Base-by-base conservation (phyloP, 2,329 filamentous ascomycete species). In the Beauveria bassiana region DNA sequence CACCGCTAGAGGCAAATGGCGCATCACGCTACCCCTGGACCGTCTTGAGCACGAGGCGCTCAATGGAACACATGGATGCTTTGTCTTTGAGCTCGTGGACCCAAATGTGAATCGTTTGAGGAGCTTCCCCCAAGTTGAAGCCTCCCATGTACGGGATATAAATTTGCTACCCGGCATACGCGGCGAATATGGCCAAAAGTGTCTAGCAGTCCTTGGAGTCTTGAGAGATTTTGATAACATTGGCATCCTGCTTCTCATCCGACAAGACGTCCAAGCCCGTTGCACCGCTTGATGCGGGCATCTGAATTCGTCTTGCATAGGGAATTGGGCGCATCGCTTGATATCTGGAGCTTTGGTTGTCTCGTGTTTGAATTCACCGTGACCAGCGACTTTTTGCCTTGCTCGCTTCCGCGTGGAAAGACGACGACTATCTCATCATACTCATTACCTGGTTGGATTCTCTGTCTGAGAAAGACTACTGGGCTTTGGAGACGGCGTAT, bases 41-140 rank as follows among this genome's bases (percentile, higher is more conserved):
- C 63, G 69, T 10, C 74, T 75, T 43, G 59, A 68, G 1, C 70
- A 71, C 45, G 10, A 57, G 0, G 72, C 72, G 0, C 71, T 71
- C 3, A 73, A 74, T 4, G 71, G 72, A 3, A 64, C 34, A 2
- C 71, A 74, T 34, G 65, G 65, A 14, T 75, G 71, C 28, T 64
- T 72, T 0, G 64, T 72, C 0, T 70, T 69, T 34, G 67, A 73
- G 43, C 66, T 68, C 2, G 71, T 74, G 70, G 72, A 69, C 0
- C 68, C 75, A 8, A 78, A 68, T 65, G 68, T 78, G 20, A 70
- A 74, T 12, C 68, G 62, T 70, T 77, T 59, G 70, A 75, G 62
- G 69, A 71, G 64, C 64, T 72, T 16, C 68, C 31, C 12, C 2
- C 3, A 66, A 67, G 54, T 71, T 72, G 65, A 72, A 71, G 18